Evolutionary conservation across 2,329 filamentous ascomycete genomes (phyloP).

Genomic region (Endoconidiophora polonica): DNA sequence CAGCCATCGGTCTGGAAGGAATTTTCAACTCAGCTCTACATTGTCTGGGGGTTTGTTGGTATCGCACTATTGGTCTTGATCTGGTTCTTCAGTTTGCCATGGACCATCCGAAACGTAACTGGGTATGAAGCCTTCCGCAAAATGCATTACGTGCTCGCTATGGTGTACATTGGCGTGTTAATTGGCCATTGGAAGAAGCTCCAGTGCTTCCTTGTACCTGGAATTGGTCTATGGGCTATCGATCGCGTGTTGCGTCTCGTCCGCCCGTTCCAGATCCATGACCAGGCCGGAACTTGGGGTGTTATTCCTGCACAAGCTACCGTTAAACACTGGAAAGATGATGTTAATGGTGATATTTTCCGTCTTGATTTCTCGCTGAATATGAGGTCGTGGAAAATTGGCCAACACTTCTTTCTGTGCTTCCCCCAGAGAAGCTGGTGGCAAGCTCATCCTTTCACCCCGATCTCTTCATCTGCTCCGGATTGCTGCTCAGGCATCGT

Average conservation of each 20-base stretch:
- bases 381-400: slow-evolving; percentile 45
- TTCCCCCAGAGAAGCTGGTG: slow-evolving; percentile 51
- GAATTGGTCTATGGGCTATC: slow-evolving; percentile 45
- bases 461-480: slow-evolving; percentile 34
- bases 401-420: slow-evolving; percentile 56
- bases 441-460: slow-evolving; percentile 59
- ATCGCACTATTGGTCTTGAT: slow-evolving; percentile 46
- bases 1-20: slow-evolving; percentile 41
- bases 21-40: slow-evolving; percentile 49
- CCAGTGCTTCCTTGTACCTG: slow-evolving; percentile 51
- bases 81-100: slow-evolving; percentile 38
- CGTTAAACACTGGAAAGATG: slow-evolving; percentile 36
- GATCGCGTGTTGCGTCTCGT: slow-evolving; percentile 44
- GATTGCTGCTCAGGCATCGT: slow-evolving; percentile 21
- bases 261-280: slow-evolving; percentile 44
- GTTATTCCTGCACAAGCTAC: slow-evolving; percentile 15
- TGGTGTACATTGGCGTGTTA: slow-evolving; percentile 58
- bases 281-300: slow-evolving; percentile 22
- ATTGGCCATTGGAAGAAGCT: slow-evolving; percentile 59
- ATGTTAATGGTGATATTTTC: slow-evolving; percentile 42
- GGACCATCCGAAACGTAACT: slow-evolving; percentile 40
- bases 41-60: slow-evolving; percentile 57
- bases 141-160: slow-evolving; percentile 53
- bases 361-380: slow-evolving; percentile 48
- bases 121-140: slow-evolving; percentile 70